A percentile compares a stretch with the other conserved stretches of the same genome.
These are phyloP conservation scores for Coriaria nepalensis DNA, from an alignment of 306 rosid species.

Conservation along the genomic window DNA sequence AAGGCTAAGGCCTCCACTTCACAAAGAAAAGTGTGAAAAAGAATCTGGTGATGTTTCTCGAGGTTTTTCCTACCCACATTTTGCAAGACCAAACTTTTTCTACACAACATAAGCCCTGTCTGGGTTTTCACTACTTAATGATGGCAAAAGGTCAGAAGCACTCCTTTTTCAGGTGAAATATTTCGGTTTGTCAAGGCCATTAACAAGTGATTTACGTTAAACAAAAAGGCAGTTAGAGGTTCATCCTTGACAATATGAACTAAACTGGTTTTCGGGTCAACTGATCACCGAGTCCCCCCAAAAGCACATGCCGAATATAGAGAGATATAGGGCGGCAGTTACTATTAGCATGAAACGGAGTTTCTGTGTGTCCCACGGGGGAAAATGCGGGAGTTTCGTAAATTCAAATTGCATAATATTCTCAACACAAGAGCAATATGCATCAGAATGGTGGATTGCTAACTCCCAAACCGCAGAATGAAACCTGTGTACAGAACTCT, in stretches of 20 bases:
- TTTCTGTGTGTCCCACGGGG: too few relatives aligned
- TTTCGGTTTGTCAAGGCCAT: conserved; percentile 1
- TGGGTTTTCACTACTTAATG: conserved; percentile 14
- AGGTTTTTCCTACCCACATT: conserved; percentile 21
- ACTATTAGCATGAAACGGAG: too few relatives aligned
- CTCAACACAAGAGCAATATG: too few relatives aligned
- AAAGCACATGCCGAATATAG: too few relatives aligned
- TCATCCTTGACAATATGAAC: conserved; percentile 7
- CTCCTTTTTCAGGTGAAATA: conserved; percentile 13
- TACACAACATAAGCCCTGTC: conserved; percentile 23
- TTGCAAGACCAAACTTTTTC: conserved; percentile 24
- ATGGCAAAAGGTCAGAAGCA: conserved; percentile 18
- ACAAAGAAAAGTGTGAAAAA: conserved; percentile 41
- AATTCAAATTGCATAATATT: too few relatives aligned
- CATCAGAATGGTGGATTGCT: too few relatives aligned
- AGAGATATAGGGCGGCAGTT: too few relatives aligned
- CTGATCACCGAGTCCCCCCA: neutral
- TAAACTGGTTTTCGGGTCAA: conserved; percentile 6
- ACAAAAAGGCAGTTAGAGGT: conserved; percentile 2
- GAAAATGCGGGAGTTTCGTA: too few relatives aligned
- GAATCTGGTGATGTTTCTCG: conserved; percentile 14
- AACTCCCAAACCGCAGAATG: too few relatives aligned
- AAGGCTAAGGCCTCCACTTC: conserved; percentile 65
- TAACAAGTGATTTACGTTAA: conserved; percentile 1
- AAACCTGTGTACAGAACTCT: too few relatives aligned